Evolutionary conservation across 2,329 filamentous ascomycete species (phyloP).

Genomic region (Talaromyces sp.): DNA sequence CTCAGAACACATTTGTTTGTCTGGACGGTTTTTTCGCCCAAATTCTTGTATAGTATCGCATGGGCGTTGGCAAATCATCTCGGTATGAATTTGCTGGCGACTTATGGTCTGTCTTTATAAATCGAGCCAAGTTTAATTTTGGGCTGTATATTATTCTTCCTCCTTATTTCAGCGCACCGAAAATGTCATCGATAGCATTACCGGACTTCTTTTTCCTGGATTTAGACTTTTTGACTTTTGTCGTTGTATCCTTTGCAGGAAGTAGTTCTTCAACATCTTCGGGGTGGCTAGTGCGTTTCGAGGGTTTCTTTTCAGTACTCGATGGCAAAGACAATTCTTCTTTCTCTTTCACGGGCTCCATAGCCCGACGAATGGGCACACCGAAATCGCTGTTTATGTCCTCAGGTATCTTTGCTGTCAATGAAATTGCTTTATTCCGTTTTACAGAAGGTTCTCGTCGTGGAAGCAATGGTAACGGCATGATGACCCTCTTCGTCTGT

Average conservation of each 20-base stretch:
- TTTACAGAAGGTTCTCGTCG: neutral
- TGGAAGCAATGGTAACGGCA: neutral
- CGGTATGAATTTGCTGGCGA: slow-evolving; percentile 64
- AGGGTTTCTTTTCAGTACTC: neutral
- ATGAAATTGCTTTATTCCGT: neutral
- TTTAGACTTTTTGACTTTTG: slow-evolving; percentile 51
- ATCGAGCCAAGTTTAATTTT: slow-evolving; percentile 23
- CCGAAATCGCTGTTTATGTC: slow-evolving; percentile 5
- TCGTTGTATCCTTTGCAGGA: slow-evolving; percentile 17
- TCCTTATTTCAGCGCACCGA: slow-evolving; percentile 51
- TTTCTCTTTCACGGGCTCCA: neutral
- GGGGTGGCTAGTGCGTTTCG: slow-evolving; percentile 16
- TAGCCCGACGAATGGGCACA: slow-evolving; percentile 3
- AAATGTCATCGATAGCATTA: slow-evolving; percentile 72
- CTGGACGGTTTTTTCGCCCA: slow-evolving; percentile 98
- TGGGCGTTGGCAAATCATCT: slow-evolving; percentile 85
- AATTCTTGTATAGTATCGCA: slow-evolving; percentile 86
- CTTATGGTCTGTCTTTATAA: slow-evolving; percentile 53
- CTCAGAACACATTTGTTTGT: slow-evolving; percentile 90
- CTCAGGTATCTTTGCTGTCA: neutral
- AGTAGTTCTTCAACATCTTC: slow-evolving; percentile 12
- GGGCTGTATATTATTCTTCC: slow-evolving; percentile 14
- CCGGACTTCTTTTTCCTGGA: slow-evolving; percentile 39
- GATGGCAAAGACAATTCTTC: neutral
- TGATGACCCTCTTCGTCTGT: slow-evolving; percentile 45